Conservation (phyloP, 2,329 filamentous ascomycete genomes). For the Aureobasidium zeae region DNA sequence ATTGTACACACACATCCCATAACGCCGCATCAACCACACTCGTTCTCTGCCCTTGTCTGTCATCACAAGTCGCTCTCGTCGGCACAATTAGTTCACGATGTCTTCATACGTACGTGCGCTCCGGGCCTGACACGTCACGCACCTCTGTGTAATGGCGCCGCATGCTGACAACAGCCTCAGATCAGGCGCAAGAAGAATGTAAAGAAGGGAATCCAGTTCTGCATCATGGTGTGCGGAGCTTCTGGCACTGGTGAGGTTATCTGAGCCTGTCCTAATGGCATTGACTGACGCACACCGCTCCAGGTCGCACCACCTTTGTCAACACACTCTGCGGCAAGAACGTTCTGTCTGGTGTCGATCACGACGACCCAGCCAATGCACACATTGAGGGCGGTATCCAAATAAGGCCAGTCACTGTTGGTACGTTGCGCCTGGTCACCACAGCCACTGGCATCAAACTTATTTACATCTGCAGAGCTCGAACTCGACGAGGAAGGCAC, state of each 20-base stretch:
- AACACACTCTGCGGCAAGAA: slow-evolving; percentile 97
- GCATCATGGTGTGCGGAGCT: slow-evolving; percentile 98
- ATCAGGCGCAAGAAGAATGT: slow-evolving; percentile 99
- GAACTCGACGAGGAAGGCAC: slow-evolving; percentile 98
- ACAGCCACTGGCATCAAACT: slow-evolving; percentile 6
- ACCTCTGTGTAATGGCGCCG: slow-evolving; percentile 15
- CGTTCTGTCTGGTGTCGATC: slow-evolving; percentile 84
- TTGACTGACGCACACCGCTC: slow-evolving; percentile 1
- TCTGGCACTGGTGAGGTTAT: slow-evolving; percentile 74
- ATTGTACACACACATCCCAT: not conserved
- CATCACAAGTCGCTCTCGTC: not conserved
- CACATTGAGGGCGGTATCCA: slow-evolving; percentile 94
- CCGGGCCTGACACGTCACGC: not conserved
- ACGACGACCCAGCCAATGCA: slow-evolving; percentile 78
- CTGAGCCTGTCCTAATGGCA: slow-evolving; percentile 14
- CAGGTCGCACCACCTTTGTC: slow-evolving; percentile 96
- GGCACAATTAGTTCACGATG: not conserved
- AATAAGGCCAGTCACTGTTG: slow-evolving; percentile 97
- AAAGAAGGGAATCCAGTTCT: slow-evolving; percentile 99
- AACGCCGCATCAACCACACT: slow-evolving; percentile 9
- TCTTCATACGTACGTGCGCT: slow-evolving; percentile 15
- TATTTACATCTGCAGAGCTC: slow-evolving; percentile 52
- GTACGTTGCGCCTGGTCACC: slow-evolving; percentile 44
- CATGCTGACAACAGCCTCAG: slow-evolving; percentile 37
- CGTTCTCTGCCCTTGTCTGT: not conserved